phyloP scores from a whole-genome alignment of 2,329 filamentous ascomycete species.

The Celoporthe dispersa region DNA sequence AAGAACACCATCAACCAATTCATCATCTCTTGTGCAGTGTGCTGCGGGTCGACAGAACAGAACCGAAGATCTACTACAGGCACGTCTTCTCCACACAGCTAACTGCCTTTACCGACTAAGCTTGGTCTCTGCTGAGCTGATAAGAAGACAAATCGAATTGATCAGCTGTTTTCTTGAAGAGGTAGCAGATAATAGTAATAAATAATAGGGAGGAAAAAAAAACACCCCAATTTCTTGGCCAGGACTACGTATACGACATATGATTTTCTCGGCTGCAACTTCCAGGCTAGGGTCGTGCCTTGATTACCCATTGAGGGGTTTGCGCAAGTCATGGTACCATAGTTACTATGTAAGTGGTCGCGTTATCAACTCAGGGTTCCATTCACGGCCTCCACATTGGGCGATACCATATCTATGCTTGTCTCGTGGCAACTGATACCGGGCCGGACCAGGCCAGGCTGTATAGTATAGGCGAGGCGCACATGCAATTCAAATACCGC shows the following conservation, averaged over 20 bases:
- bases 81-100: neutral
- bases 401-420: constrained; percentile 3
- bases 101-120: neutral
- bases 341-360: neutral
- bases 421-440: constrained; percentile 3
- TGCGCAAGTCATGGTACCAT: neutral
- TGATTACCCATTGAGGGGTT: neutral
- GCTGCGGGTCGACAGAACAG: no score
- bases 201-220: neutral
- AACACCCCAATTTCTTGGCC: neutral
- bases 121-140: neutral
- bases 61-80: neutral
- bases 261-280: neutral
- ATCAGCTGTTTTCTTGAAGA: neutral
- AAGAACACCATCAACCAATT: no score
- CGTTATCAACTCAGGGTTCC: constrained; percentile 12
- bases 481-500: neutral
- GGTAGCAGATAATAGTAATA: no score
- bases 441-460: neutral
- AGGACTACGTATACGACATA: no score
- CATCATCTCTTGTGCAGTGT: no score
- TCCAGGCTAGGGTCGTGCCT: neutral
- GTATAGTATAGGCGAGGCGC: neutral
- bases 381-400: constrained; percentile 9
- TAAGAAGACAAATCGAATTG: neutral